These are phyloP conservation scores for Schizonepeta tenuifolia DNA, from an alignment of 257 asterid species.

Conservation along the genomic window DNA sequence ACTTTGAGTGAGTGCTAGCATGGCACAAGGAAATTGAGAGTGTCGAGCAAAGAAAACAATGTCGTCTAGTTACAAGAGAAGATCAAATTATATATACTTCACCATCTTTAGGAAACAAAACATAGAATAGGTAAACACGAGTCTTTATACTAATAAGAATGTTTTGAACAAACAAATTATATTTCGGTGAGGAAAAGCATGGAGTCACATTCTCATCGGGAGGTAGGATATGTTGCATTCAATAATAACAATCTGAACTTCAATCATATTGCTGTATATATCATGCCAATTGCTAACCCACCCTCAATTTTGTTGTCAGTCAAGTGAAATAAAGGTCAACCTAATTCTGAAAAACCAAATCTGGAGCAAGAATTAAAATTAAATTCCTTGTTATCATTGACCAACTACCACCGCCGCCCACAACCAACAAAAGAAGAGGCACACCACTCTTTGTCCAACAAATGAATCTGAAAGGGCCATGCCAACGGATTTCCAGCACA, in stretches of 20 bases:
- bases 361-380: background rate
- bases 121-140: background rate
- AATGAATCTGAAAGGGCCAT: constrained; percentile 5
- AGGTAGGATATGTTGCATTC: constrained; percentile 2
- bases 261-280: background rate
- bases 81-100: background rate
- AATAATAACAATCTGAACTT: background rate
- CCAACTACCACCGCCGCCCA: constrained; percentile 15
- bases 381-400: background rate
- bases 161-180: background rate
- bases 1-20: constrained; percentile 7
- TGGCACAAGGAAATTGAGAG: background rate
- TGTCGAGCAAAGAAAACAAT: constrained; percentile 4
- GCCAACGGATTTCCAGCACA: background rate
- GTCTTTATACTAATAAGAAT: background rate
- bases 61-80: constrained; percentile 8
- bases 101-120: constrained; percentile 13
- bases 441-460: constrained; percentile 1
- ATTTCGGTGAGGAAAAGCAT: background rate
- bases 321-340: background rate
- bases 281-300: background rate
- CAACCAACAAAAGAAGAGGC: constrained; percentile 11
- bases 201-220: background rate
- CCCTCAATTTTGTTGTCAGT: background rate
- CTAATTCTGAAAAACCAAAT: background rate